Base-by-base conservation (phyloP, 805 yeast species). In the Brettanomyces bruxellensis region DNA sequence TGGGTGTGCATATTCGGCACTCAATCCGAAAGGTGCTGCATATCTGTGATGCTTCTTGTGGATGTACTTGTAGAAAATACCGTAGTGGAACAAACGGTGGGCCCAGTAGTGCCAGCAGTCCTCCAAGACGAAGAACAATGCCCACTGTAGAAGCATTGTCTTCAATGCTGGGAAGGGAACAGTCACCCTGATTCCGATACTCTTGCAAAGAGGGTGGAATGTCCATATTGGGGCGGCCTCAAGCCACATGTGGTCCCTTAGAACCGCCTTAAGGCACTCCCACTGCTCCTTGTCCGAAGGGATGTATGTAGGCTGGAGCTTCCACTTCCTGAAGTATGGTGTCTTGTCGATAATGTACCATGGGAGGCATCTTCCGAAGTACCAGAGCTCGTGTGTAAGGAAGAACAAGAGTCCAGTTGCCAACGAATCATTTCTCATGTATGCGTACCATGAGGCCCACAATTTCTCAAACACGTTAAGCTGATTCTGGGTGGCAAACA, bases 1-100 rank as follows among this genome's bases (percentile, higher is more conserved):
- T 2, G 83, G 83, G 49, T 77, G 83, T 18, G 81, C 81, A 51
- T 76, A 77, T 50, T 77, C 83, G 5, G 83, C 83, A 30, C 81
- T 67, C 48, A 77, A 66, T 3, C 83, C 83, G 59, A 77, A 77
- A 5, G 83, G 83, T 11, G 83, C 81, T 18, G 81, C 79, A 52
- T 76, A 77, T 53, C 75, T 65, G 55, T 77, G 83, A 59, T 77
- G 83, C 56, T 75, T 80, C 59, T 77, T 77, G 57, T 77, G 83
- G 49, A 77, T 70, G 54, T 75, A 70, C 56, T 72, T 76, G 62
- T 77, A 77, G 55, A 77, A 77, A 41, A 71, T 66, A 5, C 81
- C 81, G 49, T 71, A 67, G 52, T 77, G 83, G 59, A 77, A 76
- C 36, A 73, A 62, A 48, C 83, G 60, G 55, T 77, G 83, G 43